phyloP scores from a whole-genome alignment of 805 yeast genomes.

The Wickerhamiella dianesei region DNA sequence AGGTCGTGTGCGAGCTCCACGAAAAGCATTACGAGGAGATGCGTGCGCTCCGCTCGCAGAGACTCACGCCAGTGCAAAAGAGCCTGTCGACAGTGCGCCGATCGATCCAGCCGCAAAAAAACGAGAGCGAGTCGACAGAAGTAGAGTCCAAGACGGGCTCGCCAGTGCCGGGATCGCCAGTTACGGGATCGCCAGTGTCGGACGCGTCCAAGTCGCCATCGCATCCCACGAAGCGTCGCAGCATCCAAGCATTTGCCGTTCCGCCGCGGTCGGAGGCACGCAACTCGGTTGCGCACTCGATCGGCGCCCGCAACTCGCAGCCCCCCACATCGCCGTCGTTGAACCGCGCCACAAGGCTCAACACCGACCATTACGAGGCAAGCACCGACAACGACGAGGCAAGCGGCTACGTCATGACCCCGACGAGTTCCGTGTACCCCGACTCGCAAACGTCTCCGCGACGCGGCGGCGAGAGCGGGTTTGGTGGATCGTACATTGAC shows the following conservation, averaged over 20 bases:
- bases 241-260: not conserved
- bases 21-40: conserved; percentile 21
- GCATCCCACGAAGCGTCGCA: not conserved
- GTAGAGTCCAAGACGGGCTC: no score
- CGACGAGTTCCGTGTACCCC: not conserved
- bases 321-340: not conserved
- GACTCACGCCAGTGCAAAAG: not conserved
- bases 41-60: conserved; percentile 12
- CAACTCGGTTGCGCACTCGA: not conserved
- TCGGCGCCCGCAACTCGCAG: not conserved
- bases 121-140: no score
- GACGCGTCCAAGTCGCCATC: not conserved
- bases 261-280: not conserved
- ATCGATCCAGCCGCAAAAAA: no score
- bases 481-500: not conserved
- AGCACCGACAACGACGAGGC: not conserved
- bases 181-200: no score
- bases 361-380: not conserved
- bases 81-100: not conserved
- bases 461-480: not conserved
- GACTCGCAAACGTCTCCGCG: not conserved
- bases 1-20: conserved; percentile 22
- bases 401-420: not conserved
- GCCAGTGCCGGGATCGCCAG: no score
- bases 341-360: not conserved